These are phyloP conservation scores for Cytospora mali DNA, from an alignment of 2,329 filamentous ascomycete genomes.

Conservation along the genomic window DNA sequence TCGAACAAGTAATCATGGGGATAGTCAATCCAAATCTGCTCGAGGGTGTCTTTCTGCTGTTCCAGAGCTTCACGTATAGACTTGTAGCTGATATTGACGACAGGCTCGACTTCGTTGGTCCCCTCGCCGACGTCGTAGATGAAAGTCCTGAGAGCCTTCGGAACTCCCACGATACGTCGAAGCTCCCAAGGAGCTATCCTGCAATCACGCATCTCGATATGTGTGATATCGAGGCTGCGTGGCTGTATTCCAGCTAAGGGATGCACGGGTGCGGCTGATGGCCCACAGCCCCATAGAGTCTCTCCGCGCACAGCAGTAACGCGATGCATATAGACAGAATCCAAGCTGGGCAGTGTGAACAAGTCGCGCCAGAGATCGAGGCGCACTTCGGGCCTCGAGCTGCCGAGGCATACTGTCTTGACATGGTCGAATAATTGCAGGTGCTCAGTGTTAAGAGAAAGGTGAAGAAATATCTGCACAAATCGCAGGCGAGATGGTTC, in stretches of 20 bases:
- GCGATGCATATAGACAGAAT: conserved; percentile 13
- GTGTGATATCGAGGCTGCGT: conserved; percentile 6
- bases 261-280: neutral
- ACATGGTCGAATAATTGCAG: conserved; percentile 7
- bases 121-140: conserved; percentile 18
- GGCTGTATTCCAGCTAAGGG: neutral
- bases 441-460: neutral
- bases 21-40: conserved; percentile 17
- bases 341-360: conserved; percentile 7
- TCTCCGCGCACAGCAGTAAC: conserved; percentile 7
- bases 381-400: conserved; percentile 12
- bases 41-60: conserved; percentile 9
- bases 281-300: neutral
- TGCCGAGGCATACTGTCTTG: conserved; percentile 13
- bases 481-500: conserved; percentile 5
- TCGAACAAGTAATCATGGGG: conserved; percentile 19
- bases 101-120: conserved; percentile 2
- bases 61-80: conserved; percentile 13
- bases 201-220: conserved; percentile 18
- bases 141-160: conserved; percentile 11
- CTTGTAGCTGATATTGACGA: conserved; percentile 14
- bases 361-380: conserved; percentile 19
- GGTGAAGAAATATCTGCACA: conserved; percentile 7
- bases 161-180: conserved; percentile 7
- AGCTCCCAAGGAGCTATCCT: conserved; percentile 17